phyloP scores from a whole-genome alignment of 2,329 filamentous ascomycete genomes.

The Botryosphaeria dothidea region DNA sequence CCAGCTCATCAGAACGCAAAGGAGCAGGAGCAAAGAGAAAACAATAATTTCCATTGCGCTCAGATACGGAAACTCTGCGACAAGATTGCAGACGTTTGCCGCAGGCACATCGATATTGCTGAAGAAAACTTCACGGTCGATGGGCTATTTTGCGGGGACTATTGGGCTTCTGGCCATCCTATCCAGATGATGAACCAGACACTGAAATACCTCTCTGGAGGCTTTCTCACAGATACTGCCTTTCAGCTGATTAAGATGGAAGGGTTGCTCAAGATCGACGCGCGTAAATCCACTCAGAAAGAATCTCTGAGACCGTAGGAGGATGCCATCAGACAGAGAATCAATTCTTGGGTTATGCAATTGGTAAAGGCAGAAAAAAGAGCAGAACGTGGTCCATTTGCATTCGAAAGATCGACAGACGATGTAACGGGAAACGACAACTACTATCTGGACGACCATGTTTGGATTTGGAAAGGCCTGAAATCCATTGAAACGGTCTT shows the following conservation, averaged over 20 bases:
- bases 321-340: too few relatives aligned
- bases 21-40: too few relatives aligned
- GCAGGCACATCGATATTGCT: too few relatives aligned
- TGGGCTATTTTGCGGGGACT: too few relatives aligned
- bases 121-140: too few relatives aligned
- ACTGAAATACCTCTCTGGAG: too few relatives aligned
- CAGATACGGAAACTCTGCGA: too few relatives aligned
- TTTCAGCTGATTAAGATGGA: background rate
- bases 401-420: background rate
- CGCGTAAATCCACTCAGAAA: background rate
- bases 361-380: background rate
- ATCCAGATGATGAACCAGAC: too few relatives aligned
- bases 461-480: slow-evolving; percentile 8
- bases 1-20: too few relatives aligned
- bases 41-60: too few relatives aligned
- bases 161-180: too few relatives aligned
- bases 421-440: background rate
- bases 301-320: background rate
- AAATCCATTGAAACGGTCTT: background rate
- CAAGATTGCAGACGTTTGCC: too few relatives aligned
- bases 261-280: background rate
- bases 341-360: background rate
- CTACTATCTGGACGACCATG: background rate
- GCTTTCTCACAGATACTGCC: background rate
- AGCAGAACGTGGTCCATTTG: background rate